A percentile compares a stretch with the other conserved stretches of the same genome.
Conservation (phyloP, 495 filamentous ascomycete genomes). For the Xylaria flabelliformis region DNA sequence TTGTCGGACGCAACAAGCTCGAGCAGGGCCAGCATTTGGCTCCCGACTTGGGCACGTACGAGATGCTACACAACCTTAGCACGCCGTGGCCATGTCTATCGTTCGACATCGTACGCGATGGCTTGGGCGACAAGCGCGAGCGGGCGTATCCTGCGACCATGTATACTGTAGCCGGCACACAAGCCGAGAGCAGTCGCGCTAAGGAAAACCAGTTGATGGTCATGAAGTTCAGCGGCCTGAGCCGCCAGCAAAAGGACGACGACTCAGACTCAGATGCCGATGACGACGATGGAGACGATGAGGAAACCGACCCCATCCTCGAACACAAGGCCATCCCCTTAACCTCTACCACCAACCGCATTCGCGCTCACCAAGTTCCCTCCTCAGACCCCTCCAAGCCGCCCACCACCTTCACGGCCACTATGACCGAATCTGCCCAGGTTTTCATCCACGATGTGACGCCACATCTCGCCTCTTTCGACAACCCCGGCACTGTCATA, state of each 20-base stretch:
- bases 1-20: slow-evolving; percentile 86
- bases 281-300: slow-evolving; percentile 75
- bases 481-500: slow-evolving; percentile 80
- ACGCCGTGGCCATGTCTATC: slow-evolving; percentile 96
- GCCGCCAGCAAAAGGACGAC: slow-evolving; percentile 75
- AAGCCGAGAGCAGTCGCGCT: slow-evolving; percentile 75
- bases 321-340: slow-evolving; percentile 89
- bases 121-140: slow-evolving; percentile 81
- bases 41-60: slow-evolving; percentile 89
- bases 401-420: slow-evolving; percentile 81
- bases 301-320: slow-evolving; percentile 90
- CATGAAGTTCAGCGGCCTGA: slow-evolving; percentile 91
- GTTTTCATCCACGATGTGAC: slow-evolving; percentile 94
- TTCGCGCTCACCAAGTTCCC: slow-evolving; percentile 79
- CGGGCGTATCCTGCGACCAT: slow-evolving; percentile 90
- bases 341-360: slow-evolving; percentile 86
- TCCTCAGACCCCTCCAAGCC: slow-evolving; percentile 70
- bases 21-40: slow-evolving; percentile 87
- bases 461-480: slow-evolving; percentile 83
- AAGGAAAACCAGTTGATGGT: slow-evolving; percentile 93
- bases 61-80: slow-evolving; percentile 93
- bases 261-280: slow-evolving; percentile 68
- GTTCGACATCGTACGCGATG: slow-evolving; percentile 89
- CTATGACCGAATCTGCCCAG: slow-evolving; percentile 86
- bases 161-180: slow-evolving; percentile 92